Conservation (phyloP, 352 stramenopile species). For the Globisporangium mamillatum region DNA sequence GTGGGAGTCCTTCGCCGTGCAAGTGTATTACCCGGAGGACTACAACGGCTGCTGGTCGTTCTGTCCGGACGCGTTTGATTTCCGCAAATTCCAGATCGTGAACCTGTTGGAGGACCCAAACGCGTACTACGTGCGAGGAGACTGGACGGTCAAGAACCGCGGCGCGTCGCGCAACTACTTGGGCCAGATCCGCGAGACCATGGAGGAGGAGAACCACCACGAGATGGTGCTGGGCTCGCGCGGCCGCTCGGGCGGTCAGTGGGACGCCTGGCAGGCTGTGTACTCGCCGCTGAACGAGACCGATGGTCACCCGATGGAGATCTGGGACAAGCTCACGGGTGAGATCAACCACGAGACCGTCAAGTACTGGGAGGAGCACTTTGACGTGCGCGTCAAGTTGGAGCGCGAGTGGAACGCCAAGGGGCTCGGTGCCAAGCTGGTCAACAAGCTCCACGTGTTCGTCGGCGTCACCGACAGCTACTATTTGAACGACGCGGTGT, state of each 20-base stretch:
- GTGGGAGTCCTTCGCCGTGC: constrained; percentile 71
- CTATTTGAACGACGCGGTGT: constrained; percentile 74
- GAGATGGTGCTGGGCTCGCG: constrained; percentile 60
- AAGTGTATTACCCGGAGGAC: constrained; percentile 74
- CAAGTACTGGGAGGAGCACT: constrained; percentile 66
- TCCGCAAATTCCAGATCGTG: constrained; percentile 73
- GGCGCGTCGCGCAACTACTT: constrained; percentile 60
- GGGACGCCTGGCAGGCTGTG: constrained; percentile 72
- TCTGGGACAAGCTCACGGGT: constrained; percentile 71
- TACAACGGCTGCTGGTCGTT: constrained; percentile 86
- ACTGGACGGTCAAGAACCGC: constrained; percentile 74
- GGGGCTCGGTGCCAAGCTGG: constrained; percentile 55
- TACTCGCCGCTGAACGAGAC: constrained; percentile 62
- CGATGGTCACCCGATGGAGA: constrained; percentile 52
- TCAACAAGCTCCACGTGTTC: constrained; percentile 77
- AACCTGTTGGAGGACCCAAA: constrained; percentile 60
- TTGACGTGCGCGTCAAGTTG: constrained; percentile 66
- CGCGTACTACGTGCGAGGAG: constrained; percentile 61
- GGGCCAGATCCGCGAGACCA: constrained; percentile 64
- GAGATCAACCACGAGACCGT: constrained; percentile 57
- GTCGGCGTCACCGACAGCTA: constrained; percentile 75
- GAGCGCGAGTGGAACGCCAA: constrained; percentile 54
- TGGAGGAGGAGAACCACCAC: constrained; percentile 77
- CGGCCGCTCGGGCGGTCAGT: constrained; percentile 65
- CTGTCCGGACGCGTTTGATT: constrained; percentile 73